Base-by-base conservation (phyloP, 2,329 filamentous ascomycete species). In the Trichoderma lentiforme region DNA sequence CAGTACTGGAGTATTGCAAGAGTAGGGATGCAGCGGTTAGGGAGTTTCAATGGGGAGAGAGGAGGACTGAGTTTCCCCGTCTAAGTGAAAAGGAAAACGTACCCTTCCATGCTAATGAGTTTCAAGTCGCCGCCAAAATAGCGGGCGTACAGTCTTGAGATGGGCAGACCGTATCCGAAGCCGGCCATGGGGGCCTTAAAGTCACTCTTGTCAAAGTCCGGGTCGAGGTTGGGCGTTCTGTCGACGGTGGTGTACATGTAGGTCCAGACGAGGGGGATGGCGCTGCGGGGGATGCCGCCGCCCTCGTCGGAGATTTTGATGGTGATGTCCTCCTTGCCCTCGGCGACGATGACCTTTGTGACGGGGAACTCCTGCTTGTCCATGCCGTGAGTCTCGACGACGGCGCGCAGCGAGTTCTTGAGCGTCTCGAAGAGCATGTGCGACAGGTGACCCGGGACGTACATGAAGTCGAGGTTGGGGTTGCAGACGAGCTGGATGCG, bases 161-260 rank as follows among this genome's bases (percentile, higher is more conserved):
- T 98, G 0, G 96, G 96, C 75, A 99, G 81, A 18, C 96, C 96
- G 79, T 99, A 99, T n/a, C 96, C 96, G 79, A 98, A 99, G 2
- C 96, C 96, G 74, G 96, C 96, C 96, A 99, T 98, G 2, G 96
- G 96, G 14, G 96, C 96, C 83, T 99, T 98, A 86, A 99, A 99
- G 82, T 99, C 96, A 83, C 92, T 97, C 85, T 98, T 97, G 83
- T 99, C 95, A 81, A 98, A 99, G 81, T 98, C 95, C 0, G 96
- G 96, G 79, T 99, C 96, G 74, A 99, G 85, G 79, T 91, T 97
- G 15, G 96, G 96, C 26, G 96, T 98, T 77, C 95, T 91, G 81
- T 98, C 96, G 75, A 99, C 96, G 2, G 96, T 99, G 43, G 96
- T 99, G 82, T 99, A 99, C 96, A 98, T 99, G 82, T 99, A 99